phyloP scores from a whole-genome alignment of 2,329 filamentous ascomycete genomes.

The Fusarium protoensiforme region DNA sequence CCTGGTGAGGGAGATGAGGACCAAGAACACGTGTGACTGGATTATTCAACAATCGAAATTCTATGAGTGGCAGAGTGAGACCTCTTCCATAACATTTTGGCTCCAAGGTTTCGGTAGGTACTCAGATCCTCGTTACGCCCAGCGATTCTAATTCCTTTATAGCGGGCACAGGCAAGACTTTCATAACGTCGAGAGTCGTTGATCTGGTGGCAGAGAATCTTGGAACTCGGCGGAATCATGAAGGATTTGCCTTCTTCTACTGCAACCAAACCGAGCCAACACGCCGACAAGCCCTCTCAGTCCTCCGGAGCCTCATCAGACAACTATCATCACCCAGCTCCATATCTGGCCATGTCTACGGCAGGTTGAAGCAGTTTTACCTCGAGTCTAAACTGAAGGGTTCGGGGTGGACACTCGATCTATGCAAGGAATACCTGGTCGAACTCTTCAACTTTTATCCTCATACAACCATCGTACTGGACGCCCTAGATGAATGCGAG shows the following conservation, averaged over 20 bases:
- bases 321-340: not conserved
- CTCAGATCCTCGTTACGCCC: not conserved
- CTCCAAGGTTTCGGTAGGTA: not conserved
- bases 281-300: not conserved
- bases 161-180: not conserved
- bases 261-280: not conserved
- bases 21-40: not conserved
- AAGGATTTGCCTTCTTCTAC: not conserved
- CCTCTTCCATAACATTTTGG: not conserved
- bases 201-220: not conserved
- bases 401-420: not conserved
- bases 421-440: not conserved
- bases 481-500: not conserved
- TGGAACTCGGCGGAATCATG: not conserved
- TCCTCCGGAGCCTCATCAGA: not conserved
- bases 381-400: accelerated
- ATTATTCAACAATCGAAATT: not conserved
- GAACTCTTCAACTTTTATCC: not conserved
- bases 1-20: not conserved
- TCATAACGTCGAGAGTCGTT: not conserved
- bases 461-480: not conserved
- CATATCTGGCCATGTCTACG: not conserved
- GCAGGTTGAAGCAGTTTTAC: not conserved
- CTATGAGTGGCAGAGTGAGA: not conserved
- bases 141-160: not conserved